Evolutionary conservation across 768 basidiomycete species (phyloP), one percentile per base, ranked within the genome.

Genomic region (Gloeopeniophorella convolvens): DNA sequence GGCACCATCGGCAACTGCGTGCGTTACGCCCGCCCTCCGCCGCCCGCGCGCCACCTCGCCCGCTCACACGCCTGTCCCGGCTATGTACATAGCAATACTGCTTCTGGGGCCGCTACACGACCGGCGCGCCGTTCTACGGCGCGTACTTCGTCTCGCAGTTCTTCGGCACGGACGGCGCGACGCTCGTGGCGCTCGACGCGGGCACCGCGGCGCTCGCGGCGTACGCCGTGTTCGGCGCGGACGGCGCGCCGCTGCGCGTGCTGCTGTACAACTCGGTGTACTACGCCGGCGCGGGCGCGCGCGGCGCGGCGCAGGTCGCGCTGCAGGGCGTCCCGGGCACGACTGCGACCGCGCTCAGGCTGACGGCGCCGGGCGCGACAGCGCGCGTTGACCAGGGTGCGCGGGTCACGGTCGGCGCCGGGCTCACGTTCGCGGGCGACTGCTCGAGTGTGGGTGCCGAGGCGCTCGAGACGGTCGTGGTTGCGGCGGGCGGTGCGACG

Each of bases 31-130:
- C 26, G 18, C 18, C 10, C 33, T 24, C 27, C 33, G 27, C 15
- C 28, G 8, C 20, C 4, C 20, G 9, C 18, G 21, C 20, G 11
- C 24, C 20, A n/a, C 15, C 26, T 32, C n/a, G 7, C 21, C 16
- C 9, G 30, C 43, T 35, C 34, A 44, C 28, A 24, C 41, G 28
- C 3, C 9, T n/a, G n/a, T n/a, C n/a, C n/a, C n/a, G n/a, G n/a
- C n/a, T n/a, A n/a, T n/a, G n/a, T n/a, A n/a, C n/a, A n/a, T 45
- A 69, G 68, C 66, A 65, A 45, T 72, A 72, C 56, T 70, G 68
- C 58, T 72, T 66, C 60, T 72, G 68, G 68, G 70, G 69, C 4
- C 51, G 61, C 20, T 61, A 53, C 52, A 64, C 63, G 15, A 62
- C 67, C 10, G 66, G 60, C 42, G 60, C 68, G 26, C 70, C 69